phyloP scores from a whole-genome alignment of 352 stramenopile species.

The Phytophthora hibernalis region DNA sequence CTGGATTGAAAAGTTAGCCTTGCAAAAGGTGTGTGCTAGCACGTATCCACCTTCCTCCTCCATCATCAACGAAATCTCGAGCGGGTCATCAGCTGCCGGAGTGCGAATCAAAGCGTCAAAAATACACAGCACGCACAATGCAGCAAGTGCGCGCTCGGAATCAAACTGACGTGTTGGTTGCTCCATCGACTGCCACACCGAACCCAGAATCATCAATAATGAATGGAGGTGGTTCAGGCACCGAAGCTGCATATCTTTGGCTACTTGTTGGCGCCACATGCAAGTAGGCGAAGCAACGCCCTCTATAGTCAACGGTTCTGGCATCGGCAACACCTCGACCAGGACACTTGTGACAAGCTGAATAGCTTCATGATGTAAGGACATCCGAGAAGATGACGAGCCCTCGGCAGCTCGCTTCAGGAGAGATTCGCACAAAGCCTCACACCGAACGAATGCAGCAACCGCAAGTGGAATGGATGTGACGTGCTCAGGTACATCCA shows the following conservation, averaged over 20 bases:
- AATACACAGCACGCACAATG: slow-evolving; percentile 80
- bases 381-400: slow-evolving; percentile 91
- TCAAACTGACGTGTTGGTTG: slow-evolving; percentile 88
- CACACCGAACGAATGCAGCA: slow-evolving; percentile 81
- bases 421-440: slow-evolving; percentile 79
- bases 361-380: slow-evolving; percentile 90
- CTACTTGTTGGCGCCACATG: slow-evolving; percentile 79
- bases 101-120: slow-evolving; percentile 87
- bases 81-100: slow-evolving; percentile 67
- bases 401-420: slow-evolving; percentile 83
- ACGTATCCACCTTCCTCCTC: slow-evolving; percentile 82
- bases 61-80: slow-evolving; percentile 88
- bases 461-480: slow-evolving; percentile 78
- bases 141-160: slow-evolving; percentile 82
- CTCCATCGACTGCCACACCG: slow-evolving; percentile 91
- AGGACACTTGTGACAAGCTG: slow-evolving; percentile 85
- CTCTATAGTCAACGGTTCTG: slow-evolving; percentile 39
- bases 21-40: slow-evolving; percentile 85
- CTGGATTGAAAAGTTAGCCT: slow-evolving; percentile 83
- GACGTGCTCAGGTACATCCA: slow-evolving; percentile 87
- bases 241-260: slow-evolving; percentile 82
- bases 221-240: slow-evolving; percentile 82
- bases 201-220: slow-evolving; percentile 80
- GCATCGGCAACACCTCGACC: slow-evolving; percentile 86
- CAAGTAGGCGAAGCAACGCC: slow-evolving; percentile 36